These are phyloP conservation scores for Solanum chacoense DNA, from an alignment of 305 asterid species.

Conservation along the genomic window DNA sequence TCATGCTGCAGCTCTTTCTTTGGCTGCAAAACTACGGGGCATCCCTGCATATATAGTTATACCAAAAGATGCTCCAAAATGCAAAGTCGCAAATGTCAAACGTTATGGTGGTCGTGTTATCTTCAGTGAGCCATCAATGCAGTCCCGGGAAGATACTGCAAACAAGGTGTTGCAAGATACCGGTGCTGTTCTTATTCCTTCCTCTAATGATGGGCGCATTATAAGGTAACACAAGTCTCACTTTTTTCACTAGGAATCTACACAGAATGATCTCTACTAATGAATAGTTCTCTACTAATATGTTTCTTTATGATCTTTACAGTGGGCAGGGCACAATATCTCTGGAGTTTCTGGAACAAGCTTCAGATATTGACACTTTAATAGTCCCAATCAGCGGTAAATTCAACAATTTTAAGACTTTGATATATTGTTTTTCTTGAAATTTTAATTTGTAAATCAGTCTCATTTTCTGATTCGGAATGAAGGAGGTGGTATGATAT, in stretches of 20 bases:
- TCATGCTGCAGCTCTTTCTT: constrained; percentile 91
- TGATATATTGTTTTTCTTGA: neutral
- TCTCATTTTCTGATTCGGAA: neutral
- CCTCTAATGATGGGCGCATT: constrained; percentile 27
- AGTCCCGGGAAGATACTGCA: neutral
- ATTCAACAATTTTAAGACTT: constrained; percentile 7
- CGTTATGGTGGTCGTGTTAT: neutral
- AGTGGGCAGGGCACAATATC: constrained; percentile 89
- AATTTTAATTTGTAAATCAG: neutral
- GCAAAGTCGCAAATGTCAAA: constrained; percentile 10
- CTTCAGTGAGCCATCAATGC: neutral
- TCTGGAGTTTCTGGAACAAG: constrained; percentile 75
- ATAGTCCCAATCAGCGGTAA: constrained; percentile 77
- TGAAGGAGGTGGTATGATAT: constrained; percentile 55
- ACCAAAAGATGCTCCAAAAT: constrained; percentile 79
- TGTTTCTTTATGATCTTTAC: neutral
- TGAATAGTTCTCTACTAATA: neutral
- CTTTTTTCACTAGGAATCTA: neutral
- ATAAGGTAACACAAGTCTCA: constrained; percentile 35
- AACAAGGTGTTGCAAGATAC: neutral
- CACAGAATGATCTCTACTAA: neutral
- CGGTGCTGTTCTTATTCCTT: neutral
- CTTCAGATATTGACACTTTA: constrained; percentile 58
- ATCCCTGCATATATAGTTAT: constrained; percentile 77
- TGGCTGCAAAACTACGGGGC: constrained; percentile 86